These are phyloP conservation scores for Blastomyces percursus DNA, from an alignment of 2,329 filamentous ascomycete genomes.

Conservation along the genomic window DNA sequence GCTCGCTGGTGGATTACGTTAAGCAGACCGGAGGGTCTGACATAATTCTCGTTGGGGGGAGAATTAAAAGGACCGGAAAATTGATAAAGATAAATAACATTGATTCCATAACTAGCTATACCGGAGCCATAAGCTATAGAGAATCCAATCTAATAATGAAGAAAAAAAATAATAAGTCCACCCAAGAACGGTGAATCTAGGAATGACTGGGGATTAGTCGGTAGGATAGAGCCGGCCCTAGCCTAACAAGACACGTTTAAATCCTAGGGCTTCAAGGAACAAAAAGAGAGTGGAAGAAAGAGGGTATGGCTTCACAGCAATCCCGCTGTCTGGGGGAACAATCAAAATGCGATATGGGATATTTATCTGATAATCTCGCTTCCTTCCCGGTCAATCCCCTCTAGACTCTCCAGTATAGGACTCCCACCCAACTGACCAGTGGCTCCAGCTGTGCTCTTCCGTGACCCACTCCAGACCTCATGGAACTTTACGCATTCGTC, in stretches of 20 bases:
- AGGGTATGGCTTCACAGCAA: background rate
- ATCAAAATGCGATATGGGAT: conserved; percentile 21
- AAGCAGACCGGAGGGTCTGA: too few species aligned
- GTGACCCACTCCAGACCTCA: conserved; percentile 71
- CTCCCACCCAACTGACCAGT: conserved; percentile 65
- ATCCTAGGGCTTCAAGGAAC: conserved; percentile 6
- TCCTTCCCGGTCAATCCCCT: conserved; percentile 55
- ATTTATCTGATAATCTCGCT: conserved; percentile 54
- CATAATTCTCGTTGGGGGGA: too few species aligned
- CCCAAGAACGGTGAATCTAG: background rate
- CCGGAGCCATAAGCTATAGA: background rate
- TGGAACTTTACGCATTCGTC: conserved; percentile 92
- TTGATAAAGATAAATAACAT: background rate
- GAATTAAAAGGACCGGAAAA: background rate
- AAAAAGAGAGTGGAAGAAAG: conserved; percentile 5
- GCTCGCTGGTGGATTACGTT: too few species aligned
- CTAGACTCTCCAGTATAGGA: conserved; percentile 69
- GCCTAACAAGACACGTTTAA: background rate
- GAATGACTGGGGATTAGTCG: background rate
- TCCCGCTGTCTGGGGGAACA: background rate
- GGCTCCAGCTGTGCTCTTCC: conserved; percentile 43
- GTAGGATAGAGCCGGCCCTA: background rate
- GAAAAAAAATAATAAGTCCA: conserved; percentile 1
- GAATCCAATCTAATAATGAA: background rate
- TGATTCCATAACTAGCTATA: background rate